These are phyloP conservation scores for Houttuynia cordata DNA, from an alignment of 164 flowering plant species.

Conservation along the genomic window DNA sequence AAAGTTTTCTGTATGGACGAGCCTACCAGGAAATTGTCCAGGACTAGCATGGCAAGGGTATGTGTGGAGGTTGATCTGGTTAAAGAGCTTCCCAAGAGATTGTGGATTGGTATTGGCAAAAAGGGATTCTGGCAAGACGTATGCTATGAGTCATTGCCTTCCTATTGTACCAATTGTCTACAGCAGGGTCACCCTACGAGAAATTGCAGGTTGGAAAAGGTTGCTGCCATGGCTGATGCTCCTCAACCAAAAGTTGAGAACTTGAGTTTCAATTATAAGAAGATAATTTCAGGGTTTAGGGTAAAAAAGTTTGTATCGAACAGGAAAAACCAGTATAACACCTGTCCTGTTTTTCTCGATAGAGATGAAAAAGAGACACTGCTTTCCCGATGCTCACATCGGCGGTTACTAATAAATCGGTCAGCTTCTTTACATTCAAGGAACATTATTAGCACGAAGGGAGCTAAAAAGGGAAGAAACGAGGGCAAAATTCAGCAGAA, in stretches of 20 bases:
- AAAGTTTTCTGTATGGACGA: slow-evolving; percentile 1
- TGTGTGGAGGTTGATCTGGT: slow-evolving; percentile 1
- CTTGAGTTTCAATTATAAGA: not conserved
- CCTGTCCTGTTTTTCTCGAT: not conserved
- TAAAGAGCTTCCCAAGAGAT: not conserved
- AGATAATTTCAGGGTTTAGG: not conserved
- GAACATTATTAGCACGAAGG: not conserved
- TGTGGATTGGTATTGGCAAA: not conserved
- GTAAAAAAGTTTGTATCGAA: not conserved
- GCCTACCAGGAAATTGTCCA: not conserved
- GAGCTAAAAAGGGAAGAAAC: not conserved
- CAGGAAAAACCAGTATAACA: not conserved
- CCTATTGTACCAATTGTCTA: not conserved
- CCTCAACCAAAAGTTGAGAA: not conserved
- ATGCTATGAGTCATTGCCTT: not conserved
- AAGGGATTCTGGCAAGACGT: not conserved
- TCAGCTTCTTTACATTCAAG: not conserved
- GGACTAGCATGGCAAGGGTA: not conserved
- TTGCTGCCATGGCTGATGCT: not conserved
- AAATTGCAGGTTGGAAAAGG: not conserved
- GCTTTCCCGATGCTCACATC: not conserved
- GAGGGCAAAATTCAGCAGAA: not conserved
- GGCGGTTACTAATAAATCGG: not conserved
- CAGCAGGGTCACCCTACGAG: not conserved
- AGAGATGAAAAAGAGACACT: not conserved